Evolutionary conservation across 805 yeast genomes (phyloP), one percentile per base, ranked within the genome.

Genomic region (Metschnikowia aberdeeniae): DNA sequence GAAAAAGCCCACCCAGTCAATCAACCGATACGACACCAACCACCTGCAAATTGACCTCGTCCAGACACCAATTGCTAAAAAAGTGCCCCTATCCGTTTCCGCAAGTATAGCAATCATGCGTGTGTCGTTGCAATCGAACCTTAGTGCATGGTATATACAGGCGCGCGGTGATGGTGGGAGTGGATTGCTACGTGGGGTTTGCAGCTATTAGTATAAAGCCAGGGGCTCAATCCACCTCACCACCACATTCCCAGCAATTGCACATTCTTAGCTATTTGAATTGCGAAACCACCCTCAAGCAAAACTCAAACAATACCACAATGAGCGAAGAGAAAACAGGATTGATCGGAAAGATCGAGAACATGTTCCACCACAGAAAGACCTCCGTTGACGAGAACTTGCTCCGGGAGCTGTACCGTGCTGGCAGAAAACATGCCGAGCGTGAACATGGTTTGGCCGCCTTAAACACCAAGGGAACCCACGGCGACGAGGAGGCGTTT

Each of bases 331-430:
- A 44, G n/a, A 44, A 40, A 19, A 10, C 43, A 22, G 48, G 46
- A 17, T 43, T 51, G 37, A 44, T 51, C 10, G 51, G 46, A 9
- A 51, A 51, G 37, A 42, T 51, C 17, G 43, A 45, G 14, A 41
- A 46, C 10, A 43, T 37, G 22, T 41, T 41, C 35, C 34, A 19
- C 35, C 34, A 19, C 40, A 31, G 38, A 28, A 46, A 42, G 30
- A 39, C 42, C 36, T 14, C 29, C 8, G 29, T 22, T 12, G 44
- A 42, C 34, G 54, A 49, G 42, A 45, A 41, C 12, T 32, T 51
- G 27, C 33, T 43, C 29, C 33, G 47, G 19, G 51, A 46, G 10
- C 46, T 44, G 49, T 45, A 52, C 46, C 49, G 50, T 19, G 54
- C 55, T 3, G 55, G 54, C 12, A 31, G 49, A 34, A 43, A 32